Evolutionary conservation across 106 monocot genomes (phyloP), one percentile per base, ranked within the genome.

Genomic region (Platanthera guangdongensis): DNA sequence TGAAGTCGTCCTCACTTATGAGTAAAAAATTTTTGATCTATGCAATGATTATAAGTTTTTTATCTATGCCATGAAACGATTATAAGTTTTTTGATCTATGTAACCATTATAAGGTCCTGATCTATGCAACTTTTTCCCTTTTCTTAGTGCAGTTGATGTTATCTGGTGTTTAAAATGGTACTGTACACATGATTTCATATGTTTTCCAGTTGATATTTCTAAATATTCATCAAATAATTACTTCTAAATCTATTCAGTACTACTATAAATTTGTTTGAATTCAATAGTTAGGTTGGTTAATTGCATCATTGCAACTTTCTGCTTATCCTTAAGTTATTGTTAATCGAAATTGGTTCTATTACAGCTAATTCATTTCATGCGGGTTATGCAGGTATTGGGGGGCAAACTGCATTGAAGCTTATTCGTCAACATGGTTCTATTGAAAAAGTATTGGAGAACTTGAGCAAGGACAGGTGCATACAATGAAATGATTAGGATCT

Each of bases 391-490:
- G 97, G 97, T 86, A 97, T 94, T 76, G 97, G 97, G 30, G 93
- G 91, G 74, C 91, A 85, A 75, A 97, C 91, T 49, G 97, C 97
- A 49, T 79, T 97, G 79, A 97, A 97, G 80, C 94, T 97, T 82
- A 89, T 97, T 68, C 91, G 91, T 47, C 89, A 97, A 72, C 85
- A 97, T 85, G 94, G 94, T 84, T 86, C 80, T 32, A 91, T 97
- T 68, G 97, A 97, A 80, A 84, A 75, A 52, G 86, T 94, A 7
- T 54, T 97, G 78, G 94, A 97, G 80, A 94, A 97, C 75, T 89
- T 94, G 71, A 94, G 88, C 83, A 91, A 81, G 82, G 94, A 93
- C 84, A 97, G 97, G 97, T 97, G 68, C 19, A 25, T 75, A 10
- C 51, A 21, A 10, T 9, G 21, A 70, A 47, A 48, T 70, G 70